Percentiles rank a stretch among this genome's conserved stretches.
phyloP scores from a whole-genome alignment of 352 stramenopile species.

The Pythium apleroticum region DNA sequence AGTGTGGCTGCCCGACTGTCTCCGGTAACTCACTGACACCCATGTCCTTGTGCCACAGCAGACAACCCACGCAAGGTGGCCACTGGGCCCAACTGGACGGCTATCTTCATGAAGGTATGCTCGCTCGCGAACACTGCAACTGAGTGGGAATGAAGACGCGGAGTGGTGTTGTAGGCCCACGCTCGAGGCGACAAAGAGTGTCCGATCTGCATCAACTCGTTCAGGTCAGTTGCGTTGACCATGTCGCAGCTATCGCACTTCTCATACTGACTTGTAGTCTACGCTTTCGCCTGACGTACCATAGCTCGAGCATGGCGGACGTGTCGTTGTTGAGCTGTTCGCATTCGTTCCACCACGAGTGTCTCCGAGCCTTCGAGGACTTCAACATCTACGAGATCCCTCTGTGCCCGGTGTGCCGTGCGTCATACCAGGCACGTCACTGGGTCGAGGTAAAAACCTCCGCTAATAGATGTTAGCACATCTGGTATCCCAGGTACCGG shows the following conservation, averaged over 20 bases:
- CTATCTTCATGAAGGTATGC: constrained; percentile 6
- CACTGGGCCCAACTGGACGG: neutral
- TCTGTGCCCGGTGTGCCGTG: constrained; percentile 75
- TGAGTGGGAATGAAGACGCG: neutral
- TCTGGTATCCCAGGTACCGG: neutral
- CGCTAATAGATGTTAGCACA: constrained; percentile 1
- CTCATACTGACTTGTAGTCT: neutral
- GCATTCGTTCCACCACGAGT: constrained; percentile 74
- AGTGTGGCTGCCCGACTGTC: neutral
- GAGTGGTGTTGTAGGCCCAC: constrained; percentile 30
- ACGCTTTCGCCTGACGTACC: neutral
- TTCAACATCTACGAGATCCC: constrained; percentile 87
- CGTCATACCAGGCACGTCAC: constrained; percentile 32
- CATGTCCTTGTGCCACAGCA: constrained; percentile 36
- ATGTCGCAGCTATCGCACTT: neutral
- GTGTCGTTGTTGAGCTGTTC: constrained; percentile 74
- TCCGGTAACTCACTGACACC: neutral
- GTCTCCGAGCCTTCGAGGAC: constrained; percentile 74
- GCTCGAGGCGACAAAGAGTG: constrained; percentile 61
- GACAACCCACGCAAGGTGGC: constrained; percentile 16
- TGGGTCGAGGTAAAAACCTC: constrained; percentile 5
- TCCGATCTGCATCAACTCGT: constrained; percentile 79
- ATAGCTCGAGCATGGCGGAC: constrained; percentile 34
- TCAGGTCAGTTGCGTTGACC: constrained; percentile 37
- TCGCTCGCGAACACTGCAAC: neutral